Base-by-base conservation (phyloP, 2,329 filamentous ascomycete species). In the Leptoxyphium fumago region DNA sequence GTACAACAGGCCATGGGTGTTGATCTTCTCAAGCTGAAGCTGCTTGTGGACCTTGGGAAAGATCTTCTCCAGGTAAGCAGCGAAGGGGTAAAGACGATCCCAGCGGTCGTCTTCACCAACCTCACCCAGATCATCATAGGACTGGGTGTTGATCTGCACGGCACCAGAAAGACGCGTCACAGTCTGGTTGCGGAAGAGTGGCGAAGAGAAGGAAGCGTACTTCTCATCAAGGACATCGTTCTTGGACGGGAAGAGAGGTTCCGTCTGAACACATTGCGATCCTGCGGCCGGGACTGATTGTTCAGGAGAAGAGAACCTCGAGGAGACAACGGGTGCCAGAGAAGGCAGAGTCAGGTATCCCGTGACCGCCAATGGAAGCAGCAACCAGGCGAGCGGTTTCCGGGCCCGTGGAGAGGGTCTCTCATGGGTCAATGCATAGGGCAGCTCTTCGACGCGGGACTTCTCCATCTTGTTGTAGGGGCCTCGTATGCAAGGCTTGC, bases 1-100 rank as follows among this genome's bases (percentile, higher is more conserved):
- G 58, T 73, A 80, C 26, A 81, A 61, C 2, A 81, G 63, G 10
- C 77, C 78, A 36, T 79, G 71, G 0, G 70, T 76, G 54, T 82
- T 81, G 45, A 81, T 64, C 39, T 72, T 75, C 46, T 77, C 73
- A 2, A 57, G 46, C 46, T 58, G 54, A 39, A 64, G 48, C 18
- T 57, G 44, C 26, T 50, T 49, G 46, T 60, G 52, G 2, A 57
- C 48, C 54, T 72, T 69, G 68, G 74, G 74, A 46, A 75, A 78
- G 0, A 70, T 65, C 45, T 62, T 53, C 38, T 62, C 58, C 4
- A 78, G 57, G 29, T 70, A 69, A 2, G 66, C 52, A 42, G 73
- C 52, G 67, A 77, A 62, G 7, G 68, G 60, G 40, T 70, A 67
- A 50, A 75, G 75, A 0, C 72, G 65, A 29, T 70, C 61, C 73